Base-by-base conservation (phyloP, 2,329 filamentous ascomycete species). In the Fusarium ramigenum region DNA sequence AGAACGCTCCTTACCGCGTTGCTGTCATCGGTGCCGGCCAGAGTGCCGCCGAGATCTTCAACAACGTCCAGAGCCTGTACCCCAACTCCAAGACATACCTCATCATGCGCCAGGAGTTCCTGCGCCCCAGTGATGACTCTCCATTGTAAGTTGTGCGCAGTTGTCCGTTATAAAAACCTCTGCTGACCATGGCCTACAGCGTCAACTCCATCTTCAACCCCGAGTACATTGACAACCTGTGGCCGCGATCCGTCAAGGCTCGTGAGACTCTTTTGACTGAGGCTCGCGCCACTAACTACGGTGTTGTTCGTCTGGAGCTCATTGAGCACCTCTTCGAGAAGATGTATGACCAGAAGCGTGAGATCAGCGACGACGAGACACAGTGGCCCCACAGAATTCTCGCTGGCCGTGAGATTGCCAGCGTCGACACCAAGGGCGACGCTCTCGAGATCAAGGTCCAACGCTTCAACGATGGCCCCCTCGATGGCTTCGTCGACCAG, bases 121-220 rank as follows among this genome's bases (percentile, higher is more conserved):
- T 99, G 68, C 91, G 93, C 76, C 96, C 96, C 3, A 97, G 94
- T 79, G 96, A 99, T 80, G 96, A 98, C 82, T 97, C 94, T 60
- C 96, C 96, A 23, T 98, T 98, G 93, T 95, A 86, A 85, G 93
- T 88, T 39, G 53, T 21, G 6, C 36, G 34, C 16, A 39, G 18
- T 7, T 39, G 11, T 23, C 14, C 36, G 18, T 9, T 16, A 21
- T 52, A 25, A 5, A 18, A 23, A 8, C 18, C 18, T 19, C 44
- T 65, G 21, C 75, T 85, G 74, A 85, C 62, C 1, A 43, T n/a
- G 7, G 62, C n/a, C 40, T 28, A 54, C 72, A 95, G 93, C 78
- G 95, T 98, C 77, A 98, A 98, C 82, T 95, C 96, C 78, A 93
- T 98, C 79, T 98, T 98, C 86, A 95, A 98, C 84, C 96, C 96